Percentiles rank a stretch among this genome's conserved stretches.
These are phyloP conservation scores for Daucus carota DNA, from an alignment of 129 eudicot genomes.

Conservation along the genomic window DNA sequence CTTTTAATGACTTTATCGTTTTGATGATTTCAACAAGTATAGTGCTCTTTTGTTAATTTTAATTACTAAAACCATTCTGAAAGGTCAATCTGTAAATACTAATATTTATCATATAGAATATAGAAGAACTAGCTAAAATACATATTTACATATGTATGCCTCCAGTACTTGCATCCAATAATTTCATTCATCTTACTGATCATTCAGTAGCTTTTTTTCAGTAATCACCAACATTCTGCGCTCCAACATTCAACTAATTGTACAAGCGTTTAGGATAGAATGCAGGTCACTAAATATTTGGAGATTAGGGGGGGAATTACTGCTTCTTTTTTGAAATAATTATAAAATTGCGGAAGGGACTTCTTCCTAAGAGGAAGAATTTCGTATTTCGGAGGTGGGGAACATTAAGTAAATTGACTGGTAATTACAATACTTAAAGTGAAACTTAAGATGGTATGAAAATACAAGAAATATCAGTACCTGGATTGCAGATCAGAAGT, in stretches of 20 bases:
- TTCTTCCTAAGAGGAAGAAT: background rate
- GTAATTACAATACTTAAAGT: background rate
- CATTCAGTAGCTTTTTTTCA: background rate
- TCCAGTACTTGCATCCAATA: background rate
- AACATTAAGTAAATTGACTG: background rate
- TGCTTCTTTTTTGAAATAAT: background rate
- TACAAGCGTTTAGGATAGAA: background rate
- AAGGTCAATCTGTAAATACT: background rate
- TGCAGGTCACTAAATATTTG: background rate
- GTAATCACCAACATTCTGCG: background rate
- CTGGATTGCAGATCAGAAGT: slow-evolving; percentile 61
- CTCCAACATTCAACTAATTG: background rate
- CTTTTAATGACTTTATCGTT: background rate
- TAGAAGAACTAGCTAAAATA: background rate
- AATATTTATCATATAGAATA: background rate
- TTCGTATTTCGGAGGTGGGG: background rate
- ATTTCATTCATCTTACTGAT: background rate
- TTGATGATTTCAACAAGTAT: too few relatives aligned
- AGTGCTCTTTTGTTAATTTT: background rate
- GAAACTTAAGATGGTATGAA: background rate
- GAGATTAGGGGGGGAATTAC: background rate
- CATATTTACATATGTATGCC: background rate
- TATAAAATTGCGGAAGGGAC: background rate
- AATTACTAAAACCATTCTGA: background rate
- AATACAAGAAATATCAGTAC: slow-evolving; percentile 25